These are phyloP conservation scores for Cercis canadensis DNA, from an alignment of 306 rosid species.

Conservation along the genomic window DNA sequence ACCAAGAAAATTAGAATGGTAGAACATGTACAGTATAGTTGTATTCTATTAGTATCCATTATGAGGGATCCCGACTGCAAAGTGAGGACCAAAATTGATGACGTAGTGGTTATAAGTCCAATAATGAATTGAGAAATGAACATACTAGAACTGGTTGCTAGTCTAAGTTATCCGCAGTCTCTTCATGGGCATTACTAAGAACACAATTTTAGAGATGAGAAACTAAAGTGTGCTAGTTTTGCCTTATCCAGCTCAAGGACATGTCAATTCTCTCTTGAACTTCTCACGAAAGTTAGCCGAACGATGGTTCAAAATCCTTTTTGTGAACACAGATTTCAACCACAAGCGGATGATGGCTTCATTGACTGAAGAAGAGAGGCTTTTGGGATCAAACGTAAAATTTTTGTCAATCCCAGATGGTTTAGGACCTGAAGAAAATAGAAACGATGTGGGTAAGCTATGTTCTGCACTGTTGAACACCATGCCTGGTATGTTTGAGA, in stretches of 20 bases:
- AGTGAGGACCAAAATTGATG: too few relatives aligned
- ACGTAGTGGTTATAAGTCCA: too few relatives aligned
- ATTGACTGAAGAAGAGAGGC: background rate
- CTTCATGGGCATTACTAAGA: too few relatives aligned
- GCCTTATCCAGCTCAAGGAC: constrained; percentile 45
- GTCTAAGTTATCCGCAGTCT: too few relatives aligned
- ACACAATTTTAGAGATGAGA: constrained; percentile 26
- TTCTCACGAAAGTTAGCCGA: constrained; percentile 39
- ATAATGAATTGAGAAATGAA: too few relatives aligned
- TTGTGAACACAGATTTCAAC: constrained; percentile 44
- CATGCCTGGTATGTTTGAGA: constrained; percentile 49
- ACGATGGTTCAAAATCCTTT: constrained; percentile 44
- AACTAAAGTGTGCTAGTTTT: constrained; percentile 33
- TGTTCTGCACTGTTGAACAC: constrained; percentile 3
- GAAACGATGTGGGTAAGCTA: constrained; percentile 13
- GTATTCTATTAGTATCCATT: too few relatives aligned
- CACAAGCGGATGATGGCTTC: constrained; percentile 42
- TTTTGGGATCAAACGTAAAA: background rate
- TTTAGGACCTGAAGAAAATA: constrained; percentile 41
- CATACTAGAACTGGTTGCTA: too few relatives aligned
- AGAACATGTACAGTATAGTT: too few relatives aligned
- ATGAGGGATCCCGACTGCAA: too few relatives aligned
- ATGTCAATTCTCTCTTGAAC: constrained; percentile 41
- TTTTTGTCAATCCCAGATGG: constrained; percentile 50
- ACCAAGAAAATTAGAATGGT: too few relatives aligned